Evolutionary conservation across 1,139 yeast genomes (phyloP), one percentile per base, ranked within the genome.

Genomic region (Pichia sp.): DNA sequence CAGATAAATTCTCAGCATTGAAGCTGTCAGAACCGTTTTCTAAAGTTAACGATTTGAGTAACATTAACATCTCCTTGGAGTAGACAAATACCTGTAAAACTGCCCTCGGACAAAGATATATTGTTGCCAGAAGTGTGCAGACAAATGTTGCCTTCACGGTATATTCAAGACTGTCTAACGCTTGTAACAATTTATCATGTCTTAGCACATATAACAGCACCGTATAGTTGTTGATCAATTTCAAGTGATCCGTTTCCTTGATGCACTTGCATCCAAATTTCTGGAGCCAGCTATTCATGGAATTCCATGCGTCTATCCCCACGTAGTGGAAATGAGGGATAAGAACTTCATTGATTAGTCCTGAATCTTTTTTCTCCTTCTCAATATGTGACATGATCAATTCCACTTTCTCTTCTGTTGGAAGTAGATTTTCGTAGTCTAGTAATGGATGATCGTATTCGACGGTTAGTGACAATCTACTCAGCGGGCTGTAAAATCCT

Each of bases 1-100:
- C 30, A 2, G 8, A 11, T 5, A n/a, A 11, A 8, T 19, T n/a
- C 23, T 42, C 34, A 16, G 15, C 31, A 7, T 23, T 10, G 51
- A 29, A 15, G 48, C 31, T 29, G 16, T 45, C 43, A 3, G 46
- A 8, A 15, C 44, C 52, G 26, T 47, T 40, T 3, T 47, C 41
- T 26, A 63, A 31, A 1, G 47, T 32, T 11, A 65, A 23, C 0
- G 60, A 15, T 32, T 56, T 56, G n/a, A 65, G 41, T 16, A 54
- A 53, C 0, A 49, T 59, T 8, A 68, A 36, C 2, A 66, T 58
- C 47, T 67, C 67, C 50, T 67, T 67, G 55, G 66, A 59, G 34
- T 51, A 49, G 8, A 65, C 52, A 47, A 64, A 62, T 0, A 62
- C 54, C 40, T 61, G 60, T 32, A 67, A 52, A 1, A 64, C 60